phyloP scores from a whole-genome alignment of 768 basidiomycete genomes.

The Floccularia luteovirens region DNA sequence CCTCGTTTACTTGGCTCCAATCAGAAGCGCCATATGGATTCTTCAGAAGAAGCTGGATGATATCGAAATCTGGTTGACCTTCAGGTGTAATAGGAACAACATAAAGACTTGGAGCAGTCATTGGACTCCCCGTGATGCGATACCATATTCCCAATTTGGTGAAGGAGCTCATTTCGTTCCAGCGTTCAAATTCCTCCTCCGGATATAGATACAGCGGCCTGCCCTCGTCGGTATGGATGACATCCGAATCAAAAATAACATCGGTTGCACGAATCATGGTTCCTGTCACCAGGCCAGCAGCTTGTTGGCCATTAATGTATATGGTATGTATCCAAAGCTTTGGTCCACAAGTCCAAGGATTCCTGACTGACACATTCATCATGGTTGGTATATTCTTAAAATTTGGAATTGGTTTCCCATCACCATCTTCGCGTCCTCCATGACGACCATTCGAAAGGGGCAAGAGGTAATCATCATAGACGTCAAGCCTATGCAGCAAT shows the following conservation, averaged over 20 bases:
- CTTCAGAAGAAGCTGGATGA: conserved; percentile 41
- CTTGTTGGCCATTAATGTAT: conserved; percentile 35
- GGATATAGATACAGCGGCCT: conserved; percentile 31
- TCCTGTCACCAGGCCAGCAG: conserved; percentile 65
- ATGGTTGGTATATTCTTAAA: conserved; percentile 39
- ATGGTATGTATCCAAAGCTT: conserved; percentile 61
- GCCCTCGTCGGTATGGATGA: conserved; percentile 22
- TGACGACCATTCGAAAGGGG: conserved; percentile 52
- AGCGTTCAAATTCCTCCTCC: conserved; percentile 35
- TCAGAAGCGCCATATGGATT: conserved; percentile 43
- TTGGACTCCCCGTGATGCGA: conserved; percentile 52
- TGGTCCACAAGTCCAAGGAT: conserved; percentile 57
- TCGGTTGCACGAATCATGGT: too few species aligned
- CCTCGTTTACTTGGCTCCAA: conserved; percentile 46
- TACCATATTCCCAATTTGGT: conserved; percentile 56
- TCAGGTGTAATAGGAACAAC: conserved; percentile 55
- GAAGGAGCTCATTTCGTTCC: conserved; percentile 54
- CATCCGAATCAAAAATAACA: conserved; percentile 36
- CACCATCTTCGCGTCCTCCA: conserved; percentile 43
- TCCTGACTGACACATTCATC: conserved; percentile 52
- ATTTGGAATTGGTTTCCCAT: conserved; percentile 36
- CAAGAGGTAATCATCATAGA: conserved; percentile 78
- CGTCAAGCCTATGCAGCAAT: conserved; percentile 57
- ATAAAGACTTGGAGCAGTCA: conserved; percentile 50
- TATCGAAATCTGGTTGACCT: conserved; percentile 47